Evolutionary conservation across 495 filamentous ascomycete species (phyloP).

Genomic region (Collariella sp.): DNA sequence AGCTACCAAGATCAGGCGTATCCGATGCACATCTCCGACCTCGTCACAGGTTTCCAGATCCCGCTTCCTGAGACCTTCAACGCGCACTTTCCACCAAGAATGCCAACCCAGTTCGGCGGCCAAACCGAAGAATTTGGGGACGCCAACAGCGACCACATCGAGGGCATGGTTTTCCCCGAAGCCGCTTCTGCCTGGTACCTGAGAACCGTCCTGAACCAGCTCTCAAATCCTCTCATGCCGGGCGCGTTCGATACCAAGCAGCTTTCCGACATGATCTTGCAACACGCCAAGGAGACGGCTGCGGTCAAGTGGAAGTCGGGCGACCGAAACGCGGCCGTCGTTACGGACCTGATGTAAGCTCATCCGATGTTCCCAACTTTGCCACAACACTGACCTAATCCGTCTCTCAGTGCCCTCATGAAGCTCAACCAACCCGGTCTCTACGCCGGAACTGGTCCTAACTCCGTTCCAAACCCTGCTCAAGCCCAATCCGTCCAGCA

Average conservation of each 20-base stretch:
- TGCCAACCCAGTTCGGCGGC: background rate
- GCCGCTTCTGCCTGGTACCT: conserved; percentile 23
- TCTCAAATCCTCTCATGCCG: conserved; percentile 10
- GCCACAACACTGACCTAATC: background rate
- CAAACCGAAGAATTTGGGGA: conserved; percentile 13
- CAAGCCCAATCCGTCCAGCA: conserved; percentile 10
- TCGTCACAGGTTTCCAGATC: conserved; percentile 11
- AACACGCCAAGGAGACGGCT: conserved; percentile 11
- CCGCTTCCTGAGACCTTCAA: conserved; percentile 22
- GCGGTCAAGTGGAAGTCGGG: conserved; percentile 10
- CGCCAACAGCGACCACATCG: conserved; percentile 12
- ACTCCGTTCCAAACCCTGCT: background rate
- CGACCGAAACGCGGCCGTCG: conserved; percentile 19
- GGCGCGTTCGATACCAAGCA: conserved; percentile 1
- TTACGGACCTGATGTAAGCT: conserved; percentile 26
- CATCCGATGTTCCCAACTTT: background rate
- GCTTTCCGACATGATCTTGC: conserved; percentile 14
- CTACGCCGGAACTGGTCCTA: background rate
- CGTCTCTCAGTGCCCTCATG: conserved; percentile 18
- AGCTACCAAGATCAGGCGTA: conserved; percentile 23
- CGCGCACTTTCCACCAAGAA: conserved; percentile 10
- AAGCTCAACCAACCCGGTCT: conserved; percentile 23
- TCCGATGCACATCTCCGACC: conserved; percentile 19
- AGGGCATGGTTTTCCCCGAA: conserved; percentile 22
- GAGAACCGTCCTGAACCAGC: conserved; percentile 17